Conservation (phyloP, 2,329 filamentous ascomycete species). For the Magnaporthales sp. region DNA sequence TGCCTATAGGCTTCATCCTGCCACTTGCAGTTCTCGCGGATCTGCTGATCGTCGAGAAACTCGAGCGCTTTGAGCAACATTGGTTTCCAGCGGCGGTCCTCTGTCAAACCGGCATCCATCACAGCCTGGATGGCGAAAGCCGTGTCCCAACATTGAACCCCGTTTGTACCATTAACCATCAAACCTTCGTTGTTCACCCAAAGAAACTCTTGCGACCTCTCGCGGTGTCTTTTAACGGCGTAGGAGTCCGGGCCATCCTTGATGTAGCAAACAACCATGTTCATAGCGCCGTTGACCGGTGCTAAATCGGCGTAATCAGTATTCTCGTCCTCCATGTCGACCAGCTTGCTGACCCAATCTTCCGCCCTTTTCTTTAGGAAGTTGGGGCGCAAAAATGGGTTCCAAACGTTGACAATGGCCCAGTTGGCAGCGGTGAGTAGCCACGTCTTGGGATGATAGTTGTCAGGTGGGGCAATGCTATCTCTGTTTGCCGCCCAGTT, state of each 20-base stretch:
- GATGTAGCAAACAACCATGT: conserved; percentile 78
- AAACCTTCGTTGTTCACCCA: conserved; percentile 92
- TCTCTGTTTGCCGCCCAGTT: conserved; percentile 73
- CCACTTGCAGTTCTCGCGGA: conserved; percentile 71
- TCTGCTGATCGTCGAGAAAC: conserved; percentile 87
- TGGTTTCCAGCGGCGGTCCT: conserved; percentile 66
- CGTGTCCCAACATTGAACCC: conserved; percentile 97
- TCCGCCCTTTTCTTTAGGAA: conserved; percentile 64
- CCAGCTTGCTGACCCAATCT: conserved; percentile 70
- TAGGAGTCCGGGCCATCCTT: conserved; percentile 69
- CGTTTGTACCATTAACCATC: conserved; percentile 93
- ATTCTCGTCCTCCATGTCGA: conserved; percentile 88
- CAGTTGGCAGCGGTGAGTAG: conserved; percentile 72
- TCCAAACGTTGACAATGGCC: conserved; percentile 70
- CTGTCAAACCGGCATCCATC: conserved; percentile 69
- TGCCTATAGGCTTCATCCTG: conserved; percentile 82
- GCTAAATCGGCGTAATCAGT: conserved; percentile 81
- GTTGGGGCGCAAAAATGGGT: conserved; percentile 63
- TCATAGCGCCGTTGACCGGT: conserved; percentile 86
- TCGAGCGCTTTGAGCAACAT: conserved; percentile 77
- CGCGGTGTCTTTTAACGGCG: conserved; percentile 67
- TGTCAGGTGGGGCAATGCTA: conserved; percentile 68
- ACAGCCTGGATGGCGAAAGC: conserved; percentile 80
- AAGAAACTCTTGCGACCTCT: conserved; percentile 75
- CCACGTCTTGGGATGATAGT: conserved; percentile 90